Evolutionary conservation across 2,329 filamentous ascomycete species (phyloP).

Genomic region (Dothistroma septosporum): DNA sequence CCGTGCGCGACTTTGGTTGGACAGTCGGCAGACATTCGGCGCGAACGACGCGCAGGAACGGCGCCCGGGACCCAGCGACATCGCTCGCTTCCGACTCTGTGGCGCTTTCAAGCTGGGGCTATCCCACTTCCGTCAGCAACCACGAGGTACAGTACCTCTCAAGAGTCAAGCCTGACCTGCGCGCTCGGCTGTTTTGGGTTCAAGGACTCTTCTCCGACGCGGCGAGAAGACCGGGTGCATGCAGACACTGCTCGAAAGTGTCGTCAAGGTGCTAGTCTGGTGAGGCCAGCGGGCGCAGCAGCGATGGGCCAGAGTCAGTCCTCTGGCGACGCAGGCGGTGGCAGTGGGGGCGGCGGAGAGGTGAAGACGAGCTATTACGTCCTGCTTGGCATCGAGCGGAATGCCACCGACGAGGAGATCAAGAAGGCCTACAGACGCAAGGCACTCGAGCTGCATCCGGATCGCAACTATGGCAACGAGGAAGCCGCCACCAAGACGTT

Average conservation of each 20-base stretch:
- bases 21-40: not conserved
- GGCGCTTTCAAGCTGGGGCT: not conserved
- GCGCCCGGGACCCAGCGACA: too few relatives aligned
- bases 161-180: too few relatives aligned
- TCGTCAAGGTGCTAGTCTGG: slow-evolving; percentile 1
- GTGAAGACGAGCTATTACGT: slow-evolving; percentile 80
- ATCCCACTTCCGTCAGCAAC: not conserved
- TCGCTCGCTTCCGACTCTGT: not conserved
- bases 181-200: not conserved
- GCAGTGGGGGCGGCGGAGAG: slow-evolving; percentile 25
- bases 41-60: not conserved
- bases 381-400: slow-evolving; percentile 67
- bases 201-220: not conserved
- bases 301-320: slow-evolving; percentile 48
- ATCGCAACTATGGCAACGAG: slow-evolving; percentile 83
- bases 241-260: not conserved
- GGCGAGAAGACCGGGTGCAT: not conserved
- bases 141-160: too few relatives aligned
- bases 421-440: slow-evolving; percentile 90
- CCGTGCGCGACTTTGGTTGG: not conserved
- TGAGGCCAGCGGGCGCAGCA: not conserved
- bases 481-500: slow-evolving; percentile 81
- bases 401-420: slow-evolving; percentile 82
- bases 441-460: slow-evolving; percentile 89
- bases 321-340: slow-evolving; percentile 28